These are phyloP conservation scores for Circinella minor DNA, from an alignment of 371 early-diverging fungal genomes.

Conservation along the genomic window DNA sequence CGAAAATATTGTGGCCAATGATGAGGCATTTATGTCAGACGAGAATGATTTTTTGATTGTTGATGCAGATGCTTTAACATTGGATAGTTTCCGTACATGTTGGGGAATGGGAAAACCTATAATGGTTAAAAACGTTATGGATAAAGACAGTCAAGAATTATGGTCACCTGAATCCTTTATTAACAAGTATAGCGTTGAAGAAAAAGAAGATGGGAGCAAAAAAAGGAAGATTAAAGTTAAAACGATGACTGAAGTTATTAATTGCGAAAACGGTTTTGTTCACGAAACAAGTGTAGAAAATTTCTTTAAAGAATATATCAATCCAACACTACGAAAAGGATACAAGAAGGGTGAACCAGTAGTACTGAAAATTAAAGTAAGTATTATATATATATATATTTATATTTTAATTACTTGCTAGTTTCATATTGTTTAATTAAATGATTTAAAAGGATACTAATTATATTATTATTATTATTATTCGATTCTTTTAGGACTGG, in stretches of 20 bases:
- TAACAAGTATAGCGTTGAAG: slow-evolving; percentile 28
- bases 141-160: slow-evolving; percentile 12
- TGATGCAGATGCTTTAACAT: slow-evolving; percentile 13
- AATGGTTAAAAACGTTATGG: slow-evolving; percentile 32
- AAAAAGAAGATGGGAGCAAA: too few relatives aligned
- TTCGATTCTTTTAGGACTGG: slow-evolving; percentile 60
- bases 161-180: slow-evolving; percentile 54
- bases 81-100: slow-evolving; percentile 34
- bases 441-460: background rate
- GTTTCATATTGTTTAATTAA: background rate
- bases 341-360: background rate
- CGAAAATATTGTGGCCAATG: too few relatives aligned
- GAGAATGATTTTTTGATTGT: background rate
- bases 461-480: background rate
- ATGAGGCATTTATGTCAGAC: background rate
- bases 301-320: slow-evolving; percentile 52
- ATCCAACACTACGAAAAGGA: slow-evolving; percentile 13
- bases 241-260: slow-evolving; percentile 40
- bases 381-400: background rate
- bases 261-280: slow-evolving; percentile 36
- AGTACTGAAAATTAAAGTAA: slow-evolving; percentile 48
- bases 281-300: slow-evolving; percentile 24
- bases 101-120: slow-evolving; percentile 50
- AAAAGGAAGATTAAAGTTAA: background rate
- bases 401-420: background rate